Conservation (phyloP, 176 grass and related monocot genomes). For the Phragmites australis region DNA sequence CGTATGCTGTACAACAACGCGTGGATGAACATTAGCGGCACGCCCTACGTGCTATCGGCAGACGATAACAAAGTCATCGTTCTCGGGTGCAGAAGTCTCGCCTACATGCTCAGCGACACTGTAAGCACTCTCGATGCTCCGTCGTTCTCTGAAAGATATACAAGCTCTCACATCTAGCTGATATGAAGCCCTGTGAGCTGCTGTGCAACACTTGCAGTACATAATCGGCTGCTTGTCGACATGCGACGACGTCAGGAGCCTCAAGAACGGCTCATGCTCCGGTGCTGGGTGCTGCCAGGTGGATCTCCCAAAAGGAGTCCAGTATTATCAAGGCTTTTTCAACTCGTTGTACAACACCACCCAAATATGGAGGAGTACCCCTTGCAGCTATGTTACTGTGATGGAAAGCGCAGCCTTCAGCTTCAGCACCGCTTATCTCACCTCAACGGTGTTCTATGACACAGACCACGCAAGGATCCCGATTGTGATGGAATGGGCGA, state of each 20-base stretch:
- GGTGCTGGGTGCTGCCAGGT: neutral
- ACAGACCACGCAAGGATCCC: neutral
- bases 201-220: neutral
- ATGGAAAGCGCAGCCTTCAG: neutral
- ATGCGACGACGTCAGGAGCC: neutral
- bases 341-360: neutral
- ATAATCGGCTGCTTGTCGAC: neutral
- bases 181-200: neutral
- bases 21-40: accelerated
- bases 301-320: neutral
- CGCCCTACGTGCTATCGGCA: neutral
- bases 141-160: neutral
- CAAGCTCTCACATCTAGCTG: neutral
- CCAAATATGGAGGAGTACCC: neutral
- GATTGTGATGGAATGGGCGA: slow-evolving; percentile 29
- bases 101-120: neutral
- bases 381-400: neutral
- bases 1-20: accelerated
- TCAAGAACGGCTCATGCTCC: neutral
- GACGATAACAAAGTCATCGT: neutral
- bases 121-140: neutral
- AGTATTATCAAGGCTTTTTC: neutral
- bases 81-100: slow-evolving; percentile 17
- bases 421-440: slow-evolving; percentile 29
- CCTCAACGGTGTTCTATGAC: neutral